Evolutionary conservation across 2,329 filamentous ascomycete genomes (phyloP), one percentile per base, ranked within the genome.

Genomic region (Cytospora piceae): DNA sequence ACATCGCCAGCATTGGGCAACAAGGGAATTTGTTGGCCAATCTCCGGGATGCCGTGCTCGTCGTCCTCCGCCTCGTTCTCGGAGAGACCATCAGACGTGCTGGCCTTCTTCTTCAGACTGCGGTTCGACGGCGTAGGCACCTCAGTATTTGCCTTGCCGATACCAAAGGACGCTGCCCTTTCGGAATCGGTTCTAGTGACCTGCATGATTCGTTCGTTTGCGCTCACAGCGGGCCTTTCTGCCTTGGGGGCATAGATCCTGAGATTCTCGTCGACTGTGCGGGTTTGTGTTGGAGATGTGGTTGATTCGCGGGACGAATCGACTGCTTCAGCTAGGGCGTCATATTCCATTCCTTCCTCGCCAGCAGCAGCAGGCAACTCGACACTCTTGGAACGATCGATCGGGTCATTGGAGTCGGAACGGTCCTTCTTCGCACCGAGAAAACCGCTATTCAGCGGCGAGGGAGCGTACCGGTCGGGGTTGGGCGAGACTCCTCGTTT

Each of bases 171-270:
- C 22, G 92, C 92, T 68, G 93, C 93, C 75, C 89, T 88, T 57
- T 89, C 87, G n/a, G 93, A 96, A 79, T 97, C 93, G 70, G 94
- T 97, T 70, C 92, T 90, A 39, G 94, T 97, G 67, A 97, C 93
- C 17, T 86, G 83, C 74, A 90, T 87, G 59, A 97, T 92, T 73
- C 91, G 87, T 75, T 92, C 87, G 78, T 93, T 95, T 67, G 94
- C 93, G 72, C 90, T 95, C 24, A 87, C 87, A 55, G 87, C 87
- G 12, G 94, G 90, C 69, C 97, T 83, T 17, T 93, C 96, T 7
- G 94, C 93, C 78, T 89, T 95, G 3, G 94, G 94, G 66, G 94
- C 93, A 78, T 96, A 88, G 66, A 98, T 86, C 77, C 95, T 91
- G 72, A 97, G 80, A 74, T 96, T 92, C 65, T 90, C 87, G 70